phyloP scores from a whole-genome alignment of 306 rosid species.

The Ammopiptanthus mongolicus region DNA sequence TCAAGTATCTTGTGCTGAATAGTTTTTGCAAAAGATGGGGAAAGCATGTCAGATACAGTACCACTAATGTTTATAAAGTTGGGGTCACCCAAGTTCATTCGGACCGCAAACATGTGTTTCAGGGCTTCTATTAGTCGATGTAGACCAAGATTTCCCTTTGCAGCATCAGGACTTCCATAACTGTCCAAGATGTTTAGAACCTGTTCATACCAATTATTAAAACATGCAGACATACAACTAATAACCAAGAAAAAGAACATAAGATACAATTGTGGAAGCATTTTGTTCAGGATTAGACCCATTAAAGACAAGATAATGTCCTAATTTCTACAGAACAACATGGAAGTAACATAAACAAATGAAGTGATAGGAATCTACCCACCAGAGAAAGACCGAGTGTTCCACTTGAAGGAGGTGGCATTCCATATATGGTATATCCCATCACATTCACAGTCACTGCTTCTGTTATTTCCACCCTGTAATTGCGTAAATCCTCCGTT shows the following conservation, averaged over 20 bases:
- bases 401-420: constrained; percentile 98
- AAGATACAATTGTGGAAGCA: background rate
- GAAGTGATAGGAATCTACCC: constrained; percentile 15
- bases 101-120: constrained; percentile 66
- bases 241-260: background rate
- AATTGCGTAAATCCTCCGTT: constrained; percentile 74
- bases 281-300: background rate
- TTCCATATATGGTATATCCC: constrained; percentile 77
- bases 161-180: constrained; percentile 55
- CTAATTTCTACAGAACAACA: background rate
- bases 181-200: constrained; percentile 67
- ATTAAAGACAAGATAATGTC: background rate
- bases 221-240: background rate
- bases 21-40: constrained; percentile 59
- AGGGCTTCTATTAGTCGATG: constrained; percentile 84
- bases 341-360: background rate
- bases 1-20: constrained; percentile 62
- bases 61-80: constrained; percentile 42
- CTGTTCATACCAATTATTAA: constrained; percentile 36
- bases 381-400: constrained; percentile 76
- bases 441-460: constrained; percentile 49
- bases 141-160: constrained; percentile 65
- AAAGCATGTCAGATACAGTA: constrained; percentile 57
- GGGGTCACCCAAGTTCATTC: constrained; percentile 98
- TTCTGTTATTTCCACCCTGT: constrained; percentile 58